A percentile compares a stretch with the other conserved stretches of the same genome.
These are phyloP conservation scores for Xylariaceae sp. DNA, from an alignment of 2,329 filamentous ascomycete species.

Conservation along the genomic window DNA sequence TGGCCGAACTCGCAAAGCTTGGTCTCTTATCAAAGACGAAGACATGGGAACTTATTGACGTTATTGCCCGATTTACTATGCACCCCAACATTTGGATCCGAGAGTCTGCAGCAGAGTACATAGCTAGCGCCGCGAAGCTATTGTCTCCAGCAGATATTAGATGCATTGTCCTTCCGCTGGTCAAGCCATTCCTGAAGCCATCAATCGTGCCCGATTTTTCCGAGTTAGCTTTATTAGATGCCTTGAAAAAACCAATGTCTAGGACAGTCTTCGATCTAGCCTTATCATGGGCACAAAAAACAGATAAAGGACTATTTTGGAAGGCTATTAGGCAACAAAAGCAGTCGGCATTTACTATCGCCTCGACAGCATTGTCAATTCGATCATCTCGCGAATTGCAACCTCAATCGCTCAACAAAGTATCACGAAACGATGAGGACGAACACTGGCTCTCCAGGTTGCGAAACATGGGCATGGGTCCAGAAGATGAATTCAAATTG, in stretches of 20 bases:
- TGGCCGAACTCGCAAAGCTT: constrained; percentile 86
- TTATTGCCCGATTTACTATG: constrained; percentile 83
- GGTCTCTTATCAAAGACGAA: constrained; percentile 85
- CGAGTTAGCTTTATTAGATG: constrained; percentile 77
- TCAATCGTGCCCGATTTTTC: constrained; percentile 69
- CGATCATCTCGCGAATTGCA: constrained; percentile 63
- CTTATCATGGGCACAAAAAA: constrained; percentile 81
- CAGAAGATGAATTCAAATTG: constrained; percentile 89
- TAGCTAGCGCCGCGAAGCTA: constrained; percentile 76
- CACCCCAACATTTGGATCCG: constrained; percentile 96
- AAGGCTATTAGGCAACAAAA: constrained; percentile 73
- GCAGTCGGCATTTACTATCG: constrained; percentile 67
- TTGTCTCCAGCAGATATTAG: constrained; percentile 80
- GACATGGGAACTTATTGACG: constrained; percentile 85
- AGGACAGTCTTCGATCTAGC: constrained; percentile 84
- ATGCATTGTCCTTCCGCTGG: constrained; percentile 81
- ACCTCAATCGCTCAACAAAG: constrained; percentile 63
- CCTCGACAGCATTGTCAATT: constrained; percentile 59
- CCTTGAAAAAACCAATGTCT: constrained; percentile 80
- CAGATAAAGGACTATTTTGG: constrained; percentile 88
- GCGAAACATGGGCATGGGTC: constrained; percentile 78
- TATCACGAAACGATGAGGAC: constrained; percentile 86
- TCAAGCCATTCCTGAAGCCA: constrained; percentile 82
- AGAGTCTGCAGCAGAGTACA: constrained; percentile 84
- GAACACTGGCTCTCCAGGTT: constrained; percentile 90